phyloP scores from a whole-genome alignment of 306 rosid species.

The Malus asiatica region DNA sequence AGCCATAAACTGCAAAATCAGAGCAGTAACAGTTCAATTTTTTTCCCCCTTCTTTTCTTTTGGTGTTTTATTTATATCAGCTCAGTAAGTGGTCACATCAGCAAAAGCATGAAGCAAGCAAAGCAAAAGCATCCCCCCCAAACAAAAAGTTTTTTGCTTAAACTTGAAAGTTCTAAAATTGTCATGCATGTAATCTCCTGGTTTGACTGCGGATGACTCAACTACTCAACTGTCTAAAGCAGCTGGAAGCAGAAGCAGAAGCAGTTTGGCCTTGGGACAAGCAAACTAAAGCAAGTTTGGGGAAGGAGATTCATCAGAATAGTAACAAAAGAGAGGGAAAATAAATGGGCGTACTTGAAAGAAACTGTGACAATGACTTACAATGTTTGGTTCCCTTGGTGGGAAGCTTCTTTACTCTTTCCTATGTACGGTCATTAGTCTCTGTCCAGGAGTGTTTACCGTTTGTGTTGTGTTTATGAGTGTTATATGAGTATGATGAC shows the following conservation, averaged over 20 bases:
- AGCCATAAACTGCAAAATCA: neutral
- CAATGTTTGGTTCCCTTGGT: slow-evolving; percentile 40
- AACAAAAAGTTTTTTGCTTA: slow-evolving; percentile 3
- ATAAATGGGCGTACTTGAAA: neutral
- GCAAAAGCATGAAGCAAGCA: neutral
- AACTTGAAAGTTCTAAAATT: slow-evolving; percentile 16
- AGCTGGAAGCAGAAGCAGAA: neutral
- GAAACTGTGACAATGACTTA: slow-evolving; percentile 36
- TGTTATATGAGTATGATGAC: neutral
- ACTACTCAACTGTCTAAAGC: slow-evolving; percentile 2
- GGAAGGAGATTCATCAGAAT: slow-evolving; percentile 3
- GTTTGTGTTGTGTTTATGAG: neutral
- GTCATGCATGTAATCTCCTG: slow-evolving; percentile 15
- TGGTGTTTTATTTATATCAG: neutral
- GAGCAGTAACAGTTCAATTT: neutral
- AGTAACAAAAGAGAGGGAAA: neutral
- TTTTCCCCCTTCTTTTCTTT: neutral
- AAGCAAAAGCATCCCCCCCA: neutral
- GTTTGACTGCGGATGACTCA: slow-evolving; percentile 15
- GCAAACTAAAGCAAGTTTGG: slow-evolving; percentile 1
- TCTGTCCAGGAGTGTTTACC: neutral
- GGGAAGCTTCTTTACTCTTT: slow-evolving; percentile 86
- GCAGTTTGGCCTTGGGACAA: slow-evolving; percentile 23
- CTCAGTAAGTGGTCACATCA: slow-evolving; percentile 39
- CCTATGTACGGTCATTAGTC: slow-evolving; percentile 30